A percentile compares a stretch with the other conserved stretches of the same genome.
Evolutionary conservation across 192 early-diverging fungal genomes (phyloP).

Genomic region (Coemansia sp.): DNA sequence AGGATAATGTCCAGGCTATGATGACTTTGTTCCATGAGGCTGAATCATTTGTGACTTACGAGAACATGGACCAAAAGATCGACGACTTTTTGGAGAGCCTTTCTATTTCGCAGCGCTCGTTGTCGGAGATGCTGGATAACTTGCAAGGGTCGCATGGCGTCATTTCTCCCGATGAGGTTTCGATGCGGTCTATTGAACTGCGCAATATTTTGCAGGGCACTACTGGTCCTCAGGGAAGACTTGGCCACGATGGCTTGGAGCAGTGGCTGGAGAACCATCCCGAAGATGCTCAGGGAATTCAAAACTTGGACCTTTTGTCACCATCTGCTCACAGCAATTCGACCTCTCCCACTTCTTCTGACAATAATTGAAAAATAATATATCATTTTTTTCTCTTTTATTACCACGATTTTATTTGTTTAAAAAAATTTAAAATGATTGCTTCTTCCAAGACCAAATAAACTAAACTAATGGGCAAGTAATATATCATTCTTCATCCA

Average conservation of each 20-base stretch:
- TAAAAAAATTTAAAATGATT: no score
- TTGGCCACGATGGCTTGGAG: slow-evolving; percentile 64
- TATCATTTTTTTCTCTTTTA: no score
- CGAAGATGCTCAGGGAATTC: slow-evolving; percentile 11
- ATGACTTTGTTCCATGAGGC: slow-evolving; percentile 47
- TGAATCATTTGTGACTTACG: slow-evolving; percentile 34
- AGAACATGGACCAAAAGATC: slow-evolving; percentile 30
- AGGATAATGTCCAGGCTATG: slow-evolving; percentile 32
- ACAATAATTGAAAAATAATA: no score
- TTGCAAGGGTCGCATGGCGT: slow-evolving; percentile 24
- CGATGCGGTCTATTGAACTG: slow-evolving; percentile 24
- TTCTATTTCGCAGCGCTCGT: slow-evolving; percentile 21
- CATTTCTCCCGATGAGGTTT: slow-evolving; percentile 9
- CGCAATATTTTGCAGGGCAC: slow-evolving; percentile 41
- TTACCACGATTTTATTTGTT: no score
- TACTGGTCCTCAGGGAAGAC: slow-evolving; percentile 52
- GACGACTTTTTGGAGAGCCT: slow-evolving; percentile 6
- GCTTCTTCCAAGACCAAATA: no score
- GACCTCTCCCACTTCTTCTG: no score
- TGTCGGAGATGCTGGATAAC: slow-evolving; percentile 30
- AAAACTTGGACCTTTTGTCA: no score
- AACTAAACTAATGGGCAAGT: no score
- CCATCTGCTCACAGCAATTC: no score
- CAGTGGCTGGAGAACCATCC: slow-evolving; percentile 32
- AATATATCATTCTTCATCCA: no score